Percentiles rank a stretch among this genome's conserved stretches.
These are phyloP conservation scores for Rhododendron molle DNA, from an alignment of 148 eudicot genomes.

Conservation along the genomic window DNA sequence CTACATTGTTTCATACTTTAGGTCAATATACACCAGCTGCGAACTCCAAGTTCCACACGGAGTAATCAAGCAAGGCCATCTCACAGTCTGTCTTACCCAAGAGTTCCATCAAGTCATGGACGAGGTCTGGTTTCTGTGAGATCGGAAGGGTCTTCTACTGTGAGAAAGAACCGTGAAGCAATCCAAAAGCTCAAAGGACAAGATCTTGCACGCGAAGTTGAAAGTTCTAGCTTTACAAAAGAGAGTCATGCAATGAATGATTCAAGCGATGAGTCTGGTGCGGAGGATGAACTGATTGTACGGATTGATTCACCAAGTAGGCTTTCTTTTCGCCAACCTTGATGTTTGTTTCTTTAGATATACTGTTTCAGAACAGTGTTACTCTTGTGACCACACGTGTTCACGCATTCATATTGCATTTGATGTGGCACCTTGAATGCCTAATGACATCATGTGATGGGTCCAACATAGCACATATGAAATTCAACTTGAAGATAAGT, in stretches of 20 bases:
- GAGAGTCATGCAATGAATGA: conserved; percentile 22
- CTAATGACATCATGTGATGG: not conserved
- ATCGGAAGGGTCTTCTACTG: conserved; percentile 68
- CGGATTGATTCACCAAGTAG: conserved; percentile 79
- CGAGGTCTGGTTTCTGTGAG: conserved; percentile 44
- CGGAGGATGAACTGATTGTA: conserved; percentile 69
- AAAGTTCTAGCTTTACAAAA: conserved; percentile 14
- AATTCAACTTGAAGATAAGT: not conserved
- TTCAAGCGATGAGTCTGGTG: conserved; percentile 75
- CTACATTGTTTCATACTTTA: conserved; percentile 11
- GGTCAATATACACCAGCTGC: conserved; percentile 20
- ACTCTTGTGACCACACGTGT: not conserved
- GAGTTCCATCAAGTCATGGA: conserved; percentile 28
- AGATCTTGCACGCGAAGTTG: conserved; percentile 14
- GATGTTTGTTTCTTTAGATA: not conserved
- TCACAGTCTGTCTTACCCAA: conserved; percentile 61
- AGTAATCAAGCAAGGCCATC: conserved; percentile 21
- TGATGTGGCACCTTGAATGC: not conserved
- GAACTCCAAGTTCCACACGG: conserved; percentile 21
- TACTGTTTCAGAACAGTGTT: not conserved
- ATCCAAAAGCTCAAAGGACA: conserved; percentile 10
- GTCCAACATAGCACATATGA: not conserved
- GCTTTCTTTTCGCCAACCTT: conserved; percentile 50
- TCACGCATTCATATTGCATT: not conserved
- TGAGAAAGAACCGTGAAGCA: conserved; percentile 25